Percentiles rank a stretch among this genome's conserved stretches.
phyloP scores from a whole-genome alignment of 106 monocot genomes.

The Phalaenopsis aphrodite region DNA sequence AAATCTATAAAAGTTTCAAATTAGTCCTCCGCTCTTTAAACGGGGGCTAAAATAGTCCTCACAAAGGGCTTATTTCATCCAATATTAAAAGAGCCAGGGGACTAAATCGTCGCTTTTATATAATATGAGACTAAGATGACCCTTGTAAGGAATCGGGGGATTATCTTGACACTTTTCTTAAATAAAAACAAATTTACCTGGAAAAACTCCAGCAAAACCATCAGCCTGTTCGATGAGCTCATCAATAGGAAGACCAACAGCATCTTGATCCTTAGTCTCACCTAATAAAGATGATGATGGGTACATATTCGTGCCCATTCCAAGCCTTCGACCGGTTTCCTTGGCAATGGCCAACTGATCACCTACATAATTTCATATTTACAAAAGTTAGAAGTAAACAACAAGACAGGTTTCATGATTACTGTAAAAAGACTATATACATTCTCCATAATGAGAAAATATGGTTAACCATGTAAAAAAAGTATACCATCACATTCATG shows the following conservation, averaged over 20 bases:
- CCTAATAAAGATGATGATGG: constrained; percentile 6
- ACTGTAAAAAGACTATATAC: too few species aligned
- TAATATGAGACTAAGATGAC: too few species aligned
- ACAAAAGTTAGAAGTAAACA: not conserved
- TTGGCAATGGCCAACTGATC: constrained; percentile 9
- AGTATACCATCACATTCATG: not conserved
- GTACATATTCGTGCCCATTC: constrained; percentile 12
- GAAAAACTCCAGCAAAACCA: constrained; percentile 11
- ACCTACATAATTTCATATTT: not conserved
- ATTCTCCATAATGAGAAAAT: not conserved
- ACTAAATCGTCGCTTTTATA: too few species aligned
- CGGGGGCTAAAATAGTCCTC: too few species aligned
- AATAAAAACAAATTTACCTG: constrained; percentile 4
- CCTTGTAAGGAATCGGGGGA: too few species aligned
- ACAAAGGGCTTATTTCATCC: too few species aligned
- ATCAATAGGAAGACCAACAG: not conserved
- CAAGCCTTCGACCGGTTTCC: constrained; percentile 6
- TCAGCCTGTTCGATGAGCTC: constrained; percentile 11
- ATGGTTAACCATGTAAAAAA: not conserved
- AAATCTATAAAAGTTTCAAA: too few species aligned
- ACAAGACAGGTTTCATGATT: too few species aligned
- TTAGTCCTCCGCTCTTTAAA: too few species aligned
- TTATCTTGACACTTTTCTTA: too few species aligned
- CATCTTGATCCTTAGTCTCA: not conserved
- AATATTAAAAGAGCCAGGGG: too few species aligned